Evolutionary conservation across 495 filamentous ascomycete genomes (phyloP), one percentile per base, ranked within the genome.

Genomic region (Tuber aestivum): DNA sequence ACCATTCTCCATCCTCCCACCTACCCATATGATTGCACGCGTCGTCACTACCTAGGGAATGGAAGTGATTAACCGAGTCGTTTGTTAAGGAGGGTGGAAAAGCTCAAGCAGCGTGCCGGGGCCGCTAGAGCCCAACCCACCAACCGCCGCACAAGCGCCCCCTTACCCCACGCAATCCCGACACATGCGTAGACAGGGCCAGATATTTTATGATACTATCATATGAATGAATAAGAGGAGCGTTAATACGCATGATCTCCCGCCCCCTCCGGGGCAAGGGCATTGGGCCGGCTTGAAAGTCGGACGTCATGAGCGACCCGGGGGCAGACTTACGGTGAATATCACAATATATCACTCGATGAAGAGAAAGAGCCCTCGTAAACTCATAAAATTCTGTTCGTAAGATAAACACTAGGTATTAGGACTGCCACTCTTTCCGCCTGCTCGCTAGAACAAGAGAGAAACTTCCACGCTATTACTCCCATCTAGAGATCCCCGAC

Each of bases 371-470:
- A 61, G 10, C n/a, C 27, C 56, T 65, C 56, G 56, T 65, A 35
- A 35, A 65, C 10, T 65, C 56, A 35, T 65, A 35, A 35, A 14
- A 65, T 65, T 65, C 56, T 9, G 56, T 65, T 35, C 14, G 14
- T 65, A 65, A 65, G 56, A 65, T 35, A 18, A 65, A 65, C 56
- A 65, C 56, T 32, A 35, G 56, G 27, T 65, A 65, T 65, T 65
- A 65, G 56, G 35, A 65, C 56, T 5, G n/a, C 56, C 27, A 6
- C 56, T 35, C 14, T 27, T 32, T 35, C 14, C 14, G 18, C 14
- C 56, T 35, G 14, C 14, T 65, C 56, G 35, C 56, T 16, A 4
- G 35, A 65, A 35, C 32, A 65, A 3, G 56, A 27, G n/a, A n/a
- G n/a, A n/a, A n/a, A n/a, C 27, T 35, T 65, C 27, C 56, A 65